phyloP scores from a whole-genome alignment of 2,329 filamentous ascomycete species.

The Xylaria sp. region DNA sequence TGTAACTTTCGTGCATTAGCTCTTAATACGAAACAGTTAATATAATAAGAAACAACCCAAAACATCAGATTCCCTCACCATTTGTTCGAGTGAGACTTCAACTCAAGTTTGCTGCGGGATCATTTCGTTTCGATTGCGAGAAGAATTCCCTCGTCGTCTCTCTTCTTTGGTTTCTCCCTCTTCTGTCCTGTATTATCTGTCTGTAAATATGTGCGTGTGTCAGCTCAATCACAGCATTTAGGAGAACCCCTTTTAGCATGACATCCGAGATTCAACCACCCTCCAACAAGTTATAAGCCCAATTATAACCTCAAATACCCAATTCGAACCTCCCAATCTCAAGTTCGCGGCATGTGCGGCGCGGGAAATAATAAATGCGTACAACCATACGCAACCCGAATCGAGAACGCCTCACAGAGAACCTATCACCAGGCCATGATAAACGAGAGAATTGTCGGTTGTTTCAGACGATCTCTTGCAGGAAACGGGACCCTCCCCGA shows the following conservation, averaged over 20 bases:
- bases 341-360: background rate
- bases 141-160: too few species aligned
- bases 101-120: background rate
- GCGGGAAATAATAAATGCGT: background rate
- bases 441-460: background rate
- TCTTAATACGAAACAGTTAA: background rate
- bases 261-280: too few species aligned
- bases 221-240: too few species aligned
- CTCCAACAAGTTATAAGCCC: too few species aligned
- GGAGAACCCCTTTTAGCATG: too few species aligned
- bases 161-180: too few species aligned
- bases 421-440: background rate
- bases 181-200: too few species aligned
- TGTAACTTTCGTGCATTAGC: background rate
- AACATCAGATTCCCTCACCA: background rate
- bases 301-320: background rate
- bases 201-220: too few species aligned
- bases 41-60: background rate
- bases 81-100: background rate
- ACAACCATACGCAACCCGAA: background rate
- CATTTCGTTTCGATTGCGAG: background rate
- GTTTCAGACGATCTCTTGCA: background rate
- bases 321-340: background rate
- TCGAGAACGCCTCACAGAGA: background rate
- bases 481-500: background rate